Percentiles rank a stretch among this genome's conserved stretches.
Evolutionary conservation across 169 alveolate genomes (phyloP).

Genomic region (Plasmodium cynomolgi): DNA sequence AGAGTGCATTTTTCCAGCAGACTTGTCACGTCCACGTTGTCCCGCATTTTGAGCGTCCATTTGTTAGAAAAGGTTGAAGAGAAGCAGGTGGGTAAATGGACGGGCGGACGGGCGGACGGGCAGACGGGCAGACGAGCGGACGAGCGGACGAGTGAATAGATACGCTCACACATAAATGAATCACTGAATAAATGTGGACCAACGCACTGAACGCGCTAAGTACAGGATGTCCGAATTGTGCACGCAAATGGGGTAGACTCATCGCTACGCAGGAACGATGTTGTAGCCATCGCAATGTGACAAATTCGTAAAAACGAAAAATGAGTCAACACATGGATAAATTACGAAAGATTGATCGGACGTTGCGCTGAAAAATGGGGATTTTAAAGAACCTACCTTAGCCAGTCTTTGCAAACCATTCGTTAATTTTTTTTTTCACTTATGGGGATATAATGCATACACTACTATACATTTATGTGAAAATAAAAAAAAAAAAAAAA

Average conservation of each 20-base stretch:
- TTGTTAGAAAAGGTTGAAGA: background rate
- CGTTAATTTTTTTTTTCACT: background rate
- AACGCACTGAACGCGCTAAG: background rate
- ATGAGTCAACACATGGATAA: background rate
- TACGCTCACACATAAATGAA: background rate
- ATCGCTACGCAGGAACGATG: background rate
- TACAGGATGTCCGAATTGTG: background rate
- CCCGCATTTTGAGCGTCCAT: background rate
- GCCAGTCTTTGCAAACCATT: background rate
- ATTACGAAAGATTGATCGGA: background rate
- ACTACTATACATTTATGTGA: background rate
- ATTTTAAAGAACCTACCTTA: background rate
- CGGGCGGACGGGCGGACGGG: background rate
- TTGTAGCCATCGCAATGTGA: background rate
- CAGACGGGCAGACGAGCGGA: background rate
- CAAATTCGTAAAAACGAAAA: background rate
- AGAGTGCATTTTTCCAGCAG: conserved; percentile 33
- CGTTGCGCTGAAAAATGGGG: background rate
- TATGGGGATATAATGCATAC: background rate
- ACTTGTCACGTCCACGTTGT: conserved; percentile 10
- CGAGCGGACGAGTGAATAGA: background rate
- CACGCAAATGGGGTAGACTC: background rate
- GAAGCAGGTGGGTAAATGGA: background rate
- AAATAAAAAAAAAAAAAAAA: background rate
- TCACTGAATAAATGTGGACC: background rate